Evolutionary conservation across 2,329 filamentous ascomycete genomes (phyloP), one percentile per base, ranked within the genome.

Genomic region (Aaosphaeria pasadenensis): DNA sequence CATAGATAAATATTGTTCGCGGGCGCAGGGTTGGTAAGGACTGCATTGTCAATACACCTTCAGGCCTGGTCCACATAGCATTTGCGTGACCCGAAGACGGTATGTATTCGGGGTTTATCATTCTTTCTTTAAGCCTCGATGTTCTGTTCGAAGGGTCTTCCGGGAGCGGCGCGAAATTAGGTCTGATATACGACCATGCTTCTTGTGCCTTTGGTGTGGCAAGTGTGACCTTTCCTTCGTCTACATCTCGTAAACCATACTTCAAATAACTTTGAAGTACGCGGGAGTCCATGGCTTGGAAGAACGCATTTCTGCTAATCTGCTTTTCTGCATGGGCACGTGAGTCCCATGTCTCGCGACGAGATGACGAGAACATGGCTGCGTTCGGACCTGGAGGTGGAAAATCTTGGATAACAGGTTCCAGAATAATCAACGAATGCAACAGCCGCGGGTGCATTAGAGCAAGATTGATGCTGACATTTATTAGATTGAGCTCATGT

Each of bases 371-470:
- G 13, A 57, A 46, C 42, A 56, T 35, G 2, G 56, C 53, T 9
- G 53, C 49, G 36, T 59, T 61, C 1, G 55, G 53, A 2, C 58
- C 53, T 6, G 55, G 51, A 5, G 56, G 58, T 28, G 49, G 42
- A 6, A n/a, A 36, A 2, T 43, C 32, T 30, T 50, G 40, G 3
- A 61, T 49, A 24, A 59, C 47, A 6, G 55, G 55, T 3, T 61
- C 53, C 32, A 61, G 50, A n/a, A 58, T n/a, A 33, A 56, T 40
- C 13, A 59, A 30, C 6, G 45, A 49, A 31, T 56, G 52, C 39
- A 59, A 57, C 11, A 59, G 55, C 6, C 56, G 50, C 3, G 55
- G 52, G 44, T 59, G 58, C n/a, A 56, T 53, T 32, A 48, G 38
- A 11, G 55, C 42, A n/a, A 59, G 50, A 30, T 56, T 39, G 7